Evolutionary conservation across 306 rosid species (phyloP).

Genomic region (Dryas alaskensis): DNA sequence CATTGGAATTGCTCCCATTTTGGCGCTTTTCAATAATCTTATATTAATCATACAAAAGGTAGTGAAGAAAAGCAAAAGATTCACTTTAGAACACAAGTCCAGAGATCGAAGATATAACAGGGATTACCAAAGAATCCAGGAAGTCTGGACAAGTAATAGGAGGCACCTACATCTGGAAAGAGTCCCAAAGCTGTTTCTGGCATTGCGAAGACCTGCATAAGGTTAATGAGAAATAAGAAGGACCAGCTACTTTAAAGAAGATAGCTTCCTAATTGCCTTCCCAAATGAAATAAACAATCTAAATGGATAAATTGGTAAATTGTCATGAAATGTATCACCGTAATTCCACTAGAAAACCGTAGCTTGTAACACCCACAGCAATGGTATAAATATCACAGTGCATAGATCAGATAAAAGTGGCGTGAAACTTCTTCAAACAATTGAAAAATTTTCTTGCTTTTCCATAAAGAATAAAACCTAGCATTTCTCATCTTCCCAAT

Average conservation of each 20-base stretch:
- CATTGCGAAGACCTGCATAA: slow-evolving; percentile 90
- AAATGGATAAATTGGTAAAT: background rate
- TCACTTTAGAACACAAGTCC: background rate
- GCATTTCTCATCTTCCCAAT: no score
- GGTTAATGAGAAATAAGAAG: slow-evolving; percentile 15
- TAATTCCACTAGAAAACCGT: no score
- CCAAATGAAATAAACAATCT: background rate
- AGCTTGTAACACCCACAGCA: no score
- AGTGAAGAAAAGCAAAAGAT: background rate
- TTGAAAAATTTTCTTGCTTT: no score
- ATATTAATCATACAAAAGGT: background rate
- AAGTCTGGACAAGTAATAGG: slow-evolving; percentile 88
- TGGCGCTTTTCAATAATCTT: background rate
- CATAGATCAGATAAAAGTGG: no score
- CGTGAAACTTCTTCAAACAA: no score
- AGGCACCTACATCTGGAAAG: slow-evolving; percentile 92
- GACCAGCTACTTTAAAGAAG: background rate
- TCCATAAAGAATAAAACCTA: no score
- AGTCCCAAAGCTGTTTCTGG: slow-evolving; percentile 95
- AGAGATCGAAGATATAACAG: slow-evolving; percentile 25
- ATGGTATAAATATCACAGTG: no score
- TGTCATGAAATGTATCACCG: background rate
- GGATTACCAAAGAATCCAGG: slow-evolving; percentile 83
- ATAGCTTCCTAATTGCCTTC: background rate
- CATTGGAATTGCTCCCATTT: background rate